Base-by-base conservation (phyloP, 176 grass and related monocot genomes). In the Thalia dealbata region DNA sequence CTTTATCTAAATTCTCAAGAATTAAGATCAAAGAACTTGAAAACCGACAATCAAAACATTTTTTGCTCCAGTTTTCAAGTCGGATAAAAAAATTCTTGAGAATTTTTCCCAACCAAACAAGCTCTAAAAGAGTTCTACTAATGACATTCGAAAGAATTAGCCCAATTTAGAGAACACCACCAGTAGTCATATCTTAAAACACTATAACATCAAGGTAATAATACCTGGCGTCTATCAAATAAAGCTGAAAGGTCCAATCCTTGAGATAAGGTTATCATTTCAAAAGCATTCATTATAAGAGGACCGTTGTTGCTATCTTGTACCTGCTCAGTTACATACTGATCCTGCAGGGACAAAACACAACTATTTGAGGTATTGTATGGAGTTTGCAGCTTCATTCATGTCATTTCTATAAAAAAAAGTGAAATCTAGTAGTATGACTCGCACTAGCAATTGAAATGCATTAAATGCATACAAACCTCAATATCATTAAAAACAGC, bases 231-330 rank as follows among this genome's bases (percentile, higher is more conserved):
- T 48, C 95, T 89, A 78, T 99, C 95, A 81, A 99, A 99, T 71
- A 99, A 76, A 26, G 83, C 83, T 61, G 95, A 99, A 86, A 99
- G 95, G 74, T 99, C 72, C 45, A 99, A 86, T 56, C 95, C 95
- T 78, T 93, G 87, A 80, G 95, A 99, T 73, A 99, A 72, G 43
- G 90, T 88, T 84, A 99, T 99, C 90, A 99, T 93, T 85, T 99
- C 95, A 77, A 99, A 99, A 48, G 95, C 95, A 92, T 99, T 99
- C 95, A 99, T 99, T 76, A 93, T 78, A 72, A 99, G 83, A 77
- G 95, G 95, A 19, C 87, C 87, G 41, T 66, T 82, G 71, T 91
- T 81, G 42, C 77, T 78, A 78, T 26, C 81, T 84, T 29, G 74
- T 28, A 92, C 80, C 74, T 88, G 79, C 76, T 97, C 90, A 65